Base-by-base conservation (phyloP, 305 asterid genomes). In the Fraxinus platypoda region DNA sequence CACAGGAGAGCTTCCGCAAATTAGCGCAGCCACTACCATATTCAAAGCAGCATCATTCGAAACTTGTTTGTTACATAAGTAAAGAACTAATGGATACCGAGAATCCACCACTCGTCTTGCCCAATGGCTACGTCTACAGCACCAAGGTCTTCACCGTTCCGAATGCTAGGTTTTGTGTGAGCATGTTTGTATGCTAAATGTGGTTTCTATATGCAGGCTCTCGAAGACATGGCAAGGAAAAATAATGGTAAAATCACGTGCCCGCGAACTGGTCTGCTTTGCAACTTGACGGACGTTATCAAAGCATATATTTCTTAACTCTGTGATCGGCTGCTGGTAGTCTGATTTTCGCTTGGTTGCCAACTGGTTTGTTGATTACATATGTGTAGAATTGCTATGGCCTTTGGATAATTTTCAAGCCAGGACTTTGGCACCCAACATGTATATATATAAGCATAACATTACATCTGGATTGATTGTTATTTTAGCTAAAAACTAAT, bases 41-140 rank as follows among this genome's bases (percentile, higher is more conserved):
- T 80, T 97, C 99, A 26, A 97, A 97, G 92, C 99, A 97, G 91
- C 97, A 92, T 88, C 97, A 95, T 89, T 97, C 99, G 0, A 97
- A 97, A 86, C 97, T 97, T 49, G 97, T 97, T 70, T 95, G 98
- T 82, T 91, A 91, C 88, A 93, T 97, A 57, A 95, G 93, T 76
- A 97, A 95, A 89, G 98, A 91, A 83, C 87, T 93, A 34, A 95
- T 97, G 99, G 98, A 97, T 84, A 90, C 97, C 17, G 98, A 97
- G 90, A 97, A 97, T 71, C 99, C 98, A 0, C 99, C 99, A 37
- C 94, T 97, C 5, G 99, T 95, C 83, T 87, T 97, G 85, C 99
- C 99, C 8, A 97, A 97, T 78, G 99, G 98, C 88, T 89, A 93
- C 72, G 98, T 95, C 84, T 97, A 97, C 86, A 97, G 99, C 95